Base-by-base conservation (phyloP, 306 rosid genomes). In the barrel medic (Medicago truncatula) region DNA sequence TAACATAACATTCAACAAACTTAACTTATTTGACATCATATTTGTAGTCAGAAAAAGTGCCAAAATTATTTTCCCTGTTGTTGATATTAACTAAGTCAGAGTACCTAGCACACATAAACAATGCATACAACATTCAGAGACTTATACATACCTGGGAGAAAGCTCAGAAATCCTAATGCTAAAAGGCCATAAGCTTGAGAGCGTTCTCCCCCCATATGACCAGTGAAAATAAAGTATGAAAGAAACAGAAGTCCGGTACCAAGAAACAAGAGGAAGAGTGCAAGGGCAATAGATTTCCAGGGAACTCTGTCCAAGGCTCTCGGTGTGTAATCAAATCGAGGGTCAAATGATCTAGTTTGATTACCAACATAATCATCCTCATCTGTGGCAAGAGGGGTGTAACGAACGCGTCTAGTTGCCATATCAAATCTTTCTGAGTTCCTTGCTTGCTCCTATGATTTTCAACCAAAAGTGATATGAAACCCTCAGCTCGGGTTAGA, bases 141-240 rank as follows among this genome's bases (percentile, higher is more conserved):
- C 58, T 21, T 66, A 64, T 53, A 67, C 79, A 64, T 85, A 92
- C 99, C 97, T 76, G 99, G 99, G 58, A 95, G 99, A 83, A 90
- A 95, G 85, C 98, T 84, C 54, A 96, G 93, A 83, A 83, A 43
- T 41, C 99, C 99, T 14, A 96, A 76, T 56, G 89, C 93, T 56
- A 96, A 74, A 84, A 92, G 98, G 58, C 98, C 97, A 83, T 84
- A 96, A 60, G 93, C 99, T 83, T 92, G 99, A 67, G 99, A 87
- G 13, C 31, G 74, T 21, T 96, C 99, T 69, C 99, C 98, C 43
- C 88, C 96, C 99, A 96, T 96, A 80, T 96, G 99, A 84, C 98
- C 96, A 1, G 90, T 83, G 81, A 88, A 88, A 83, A 92, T 84
- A 83, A 92, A 96, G 73, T 85, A 92, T 2, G 99, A 87, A 62